Evolutionary conservation across 1,139 yeast genomes (phyloP).

Genomic region (Suhomyces yuchorum): DNA sequence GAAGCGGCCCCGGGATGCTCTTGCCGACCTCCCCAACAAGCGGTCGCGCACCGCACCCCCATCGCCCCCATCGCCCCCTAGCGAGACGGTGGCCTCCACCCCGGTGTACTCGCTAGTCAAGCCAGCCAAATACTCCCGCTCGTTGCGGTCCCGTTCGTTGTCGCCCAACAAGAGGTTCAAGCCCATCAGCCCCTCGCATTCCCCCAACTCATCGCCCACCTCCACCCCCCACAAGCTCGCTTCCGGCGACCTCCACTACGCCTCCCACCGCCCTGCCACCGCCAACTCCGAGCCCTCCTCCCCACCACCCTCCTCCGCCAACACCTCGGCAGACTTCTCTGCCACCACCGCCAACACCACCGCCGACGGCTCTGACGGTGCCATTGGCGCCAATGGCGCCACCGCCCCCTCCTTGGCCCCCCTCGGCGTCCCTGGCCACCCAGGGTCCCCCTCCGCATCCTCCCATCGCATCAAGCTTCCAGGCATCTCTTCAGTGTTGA

Average conservation of each 20-base stretch:
- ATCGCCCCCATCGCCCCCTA: constrained; percentile 40
- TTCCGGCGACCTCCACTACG: background rate
- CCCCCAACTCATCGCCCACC: constrained; percentile 32
- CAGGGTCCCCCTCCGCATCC: constrained; percentile 1
- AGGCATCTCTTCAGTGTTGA: constrained; percentile 44
- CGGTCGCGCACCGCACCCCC: constrained; percentile 57
- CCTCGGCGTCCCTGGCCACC: background rate
- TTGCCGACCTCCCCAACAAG: constrained; percentile 23
- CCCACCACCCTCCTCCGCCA: background rate
- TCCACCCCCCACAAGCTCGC: constrained; percentile 18
- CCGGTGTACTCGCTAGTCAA: constrained; percentile 8
- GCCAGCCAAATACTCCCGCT: constrained; percentile 14
- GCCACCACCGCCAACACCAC: constrained; percentile 6
- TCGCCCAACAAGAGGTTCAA: constrained; percentile 35
- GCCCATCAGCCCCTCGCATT: constrained; percentile 34
- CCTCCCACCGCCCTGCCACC: background rate
- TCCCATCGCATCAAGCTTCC: constrained; percentile 33
- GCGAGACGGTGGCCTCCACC: constrained; percentile 16
- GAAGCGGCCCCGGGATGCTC: constrained; percentile 32
- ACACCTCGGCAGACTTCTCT: background rate
- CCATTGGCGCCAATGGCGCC: background rate
- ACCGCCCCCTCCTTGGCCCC: background rate
- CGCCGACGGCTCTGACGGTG: background rate
- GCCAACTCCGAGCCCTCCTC: background rate
- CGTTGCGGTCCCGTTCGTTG: constrained; percentile 35